Conservation (phyloP, 805 yeast species). For the Spathaspora boniae region DNA sequence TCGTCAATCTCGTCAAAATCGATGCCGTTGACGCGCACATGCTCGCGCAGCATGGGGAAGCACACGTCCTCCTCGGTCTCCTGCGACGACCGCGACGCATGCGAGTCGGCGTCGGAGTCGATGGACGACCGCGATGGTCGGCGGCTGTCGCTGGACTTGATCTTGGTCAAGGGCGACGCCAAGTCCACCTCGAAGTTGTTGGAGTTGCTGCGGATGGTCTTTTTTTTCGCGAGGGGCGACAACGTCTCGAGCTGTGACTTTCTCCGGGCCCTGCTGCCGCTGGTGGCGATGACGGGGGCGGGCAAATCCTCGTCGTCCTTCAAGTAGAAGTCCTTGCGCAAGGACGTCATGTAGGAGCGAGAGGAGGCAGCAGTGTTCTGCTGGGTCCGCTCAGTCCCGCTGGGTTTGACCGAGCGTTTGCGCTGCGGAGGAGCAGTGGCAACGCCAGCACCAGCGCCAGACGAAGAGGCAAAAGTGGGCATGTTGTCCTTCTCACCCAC, state of each 20-base stretch:
- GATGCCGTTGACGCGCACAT: constrained; percentile 63
- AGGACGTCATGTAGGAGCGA: constrained; percentile 11
- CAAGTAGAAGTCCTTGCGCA: constrained; percentile 19
- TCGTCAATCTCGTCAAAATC: constrained; percentile 90
- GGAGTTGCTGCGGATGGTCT: background rate
- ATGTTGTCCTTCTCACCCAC: too few species aligned
- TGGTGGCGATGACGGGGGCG: constrained; percentile 12
- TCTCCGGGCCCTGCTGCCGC: constrained; percentile 14
- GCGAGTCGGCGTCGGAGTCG: constrained; percentile 69
- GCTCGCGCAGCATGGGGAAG: constrained; percentile 82
- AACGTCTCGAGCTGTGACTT: constrained; percentile 33
- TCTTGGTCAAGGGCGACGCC: constrained; percentile 26
- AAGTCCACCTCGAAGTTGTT: constrained; percentile 23
- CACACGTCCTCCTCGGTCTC: constrained; percentile 98
- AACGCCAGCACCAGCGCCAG: too few species aligned
- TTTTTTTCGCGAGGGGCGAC: constrained; percentile 15
- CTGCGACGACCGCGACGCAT: constrained; percentile 73
- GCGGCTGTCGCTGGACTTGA: constrained; percentile 22
- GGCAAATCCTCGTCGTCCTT: constrained; percentile 17
- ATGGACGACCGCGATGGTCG: constrained; percentile 36
- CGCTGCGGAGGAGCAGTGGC: too few species aligned
- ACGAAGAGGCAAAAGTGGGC: too few species aligned
- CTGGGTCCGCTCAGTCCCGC: too few species aligned
- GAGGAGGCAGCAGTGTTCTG: too few species aligned
- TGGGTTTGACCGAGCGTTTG: too few species aligned